phyloP scores from a whole-genome alignment of 202 grass and related monocot species.

The Brachypodium distachyon region DNA sequence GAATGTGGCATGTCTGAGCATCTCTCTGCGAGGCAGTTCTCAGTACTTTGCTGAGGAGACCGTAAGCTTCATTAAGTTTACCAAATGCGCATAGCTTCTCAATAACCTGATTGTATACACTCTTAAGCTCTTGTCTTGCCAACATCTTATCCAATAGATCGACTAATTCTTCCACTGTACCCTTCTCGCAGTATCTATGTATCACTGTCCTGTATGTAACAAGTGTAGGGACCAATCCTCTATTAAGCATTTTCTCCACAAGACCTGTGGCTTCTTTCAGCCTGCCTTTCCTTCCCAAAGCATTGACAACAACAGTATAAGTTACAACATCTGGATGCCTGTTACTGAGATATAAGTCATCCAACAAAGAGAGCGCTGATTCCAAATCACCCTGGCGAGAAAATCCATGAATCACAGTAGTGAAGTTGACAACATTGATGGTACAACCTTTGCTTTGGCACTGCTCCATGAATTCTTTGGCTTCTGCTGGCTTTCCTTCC shows the following conservation, averaged over 20 bases:
- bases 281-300: slow-evolving; percentile 70
- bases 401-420: slow-evolving; percentile 94
- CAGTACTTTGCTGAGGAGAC: slow-evolving; percentile 61
- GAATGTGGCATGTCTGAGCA: slow-evolving; percentile 62
- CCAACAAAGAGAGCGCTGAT: slow-evolving; percentile 71
- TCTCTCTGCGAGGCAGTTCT: slow-evolving; percentile 76
- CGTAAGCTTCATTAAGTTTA: slow-evolving; percentile 63
- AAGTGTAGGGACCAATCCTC: slow-evolving; percentile 70
- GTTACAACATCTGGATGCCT: slow-evolving; percentile 89
- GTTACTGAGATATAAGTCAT: slow-evolving; percentile 93
- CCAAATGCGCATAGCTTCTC: slow-evolving; percentile 81
- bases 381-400: slow-evolving; percentile 67
- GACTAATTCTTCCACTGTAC: slow-evolving; percentile 61
- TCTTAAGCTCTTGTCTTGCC: slow-evolving; percentile 43
- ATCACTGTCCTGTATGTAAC: slow-evolving; percentile 88
- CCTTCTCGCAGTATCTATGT: slow-evolving; percentile 76
- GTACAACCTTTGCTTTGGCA: slow-evolving; percentile 81
- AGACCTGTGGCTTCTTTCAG: slow-evolving; percentile 68
- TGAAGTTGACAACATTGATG: slow-evolving; percentile 94
- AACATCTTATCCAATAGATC: slow-evolving; percentile 78
- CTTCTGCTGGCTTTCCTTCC: slow-evolving; percentile 48
- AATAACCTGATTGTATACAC: slow-evolving; percentile 79
- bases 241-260: slow-evolving; percentile 75
- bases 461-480: slow-evolving; percentile 81
- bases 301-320: slow-evolving; percentile 80